Percentiles rank a stretch among this genome's conserved stretches.
Conservation (phyloP, 2,329 filamentous ascomycete genomes). For the Sporothrix humicola region DNA sequence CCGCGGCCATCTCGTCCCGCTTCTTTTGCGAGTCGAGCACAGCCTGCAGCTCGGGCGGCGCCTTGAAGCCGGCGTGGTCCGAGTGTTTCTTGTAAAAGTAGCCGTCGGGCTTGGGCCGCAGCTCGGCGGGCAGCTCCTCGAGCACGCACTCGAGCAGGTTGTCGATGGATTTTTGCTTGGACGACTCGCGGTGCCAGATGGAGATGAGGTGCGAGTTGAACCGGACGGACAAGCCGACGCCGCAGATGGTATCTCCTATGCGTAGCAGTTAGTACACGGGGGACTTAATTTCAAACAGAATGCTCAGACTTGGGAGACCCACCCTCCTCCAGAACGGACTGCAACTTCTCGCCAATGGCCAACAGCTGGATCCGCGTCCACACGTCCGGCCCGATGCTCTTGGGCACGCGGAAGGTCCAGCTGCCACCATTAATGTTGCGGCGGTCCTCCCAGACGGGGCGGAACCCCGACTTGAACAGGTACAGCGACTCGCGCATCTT, state of each 20-base stretch:
- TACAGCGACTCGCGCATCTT: constrained; percentile 79
- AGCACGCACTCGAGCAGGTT: constrained; percentile 75
- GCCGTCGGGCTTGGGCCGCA: constrained; percentile 72
- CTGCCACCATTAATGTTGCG: constrained; percentile 84
- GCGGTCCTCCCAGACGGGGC: constrained; percentile 82
- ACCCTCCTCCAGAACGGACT: constrained; percentile 74
- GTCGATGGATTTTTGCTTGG: constrained; percentile 79
- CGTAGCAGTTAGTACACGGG: neutral
- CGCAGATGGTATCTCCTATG: constrained; percentile 83
- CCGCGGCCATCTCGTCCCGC: constrained; percentile 47
- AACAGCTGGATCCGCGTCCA: constrained; percentile 83
- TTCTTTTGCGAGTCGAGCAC: constrained; percentile 63
- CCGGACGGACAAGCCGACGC: constrained; percentile 83
- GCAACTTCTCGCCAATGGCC: constrained; percentile 81
- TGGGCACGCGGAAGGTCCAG: constrained; percentile 91
- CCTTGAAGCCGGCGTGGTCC: constrained; percentile 83
- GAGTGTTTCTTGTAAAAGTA: constrained; percentile 90
- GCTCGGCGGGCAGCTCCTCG: constrained; percentile 72
- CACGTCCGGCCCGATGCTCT: constrained; percentile 72
- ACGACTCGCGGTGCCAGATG: constrained; percentile 90
- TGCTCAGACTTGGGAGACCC: constrained; percentile 44
- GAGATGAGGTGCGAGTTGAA: constrained; percentile 89
- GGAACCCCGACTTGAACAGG: constrained; percentile 78
- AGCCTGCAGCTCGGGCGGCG: constrained; percentile 62
- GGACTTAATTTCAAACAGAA: no score